Conservation (phyloP, 2,329 filamentous ascomycete genomes). For the Xylariomycetidae sp. region DNA sequence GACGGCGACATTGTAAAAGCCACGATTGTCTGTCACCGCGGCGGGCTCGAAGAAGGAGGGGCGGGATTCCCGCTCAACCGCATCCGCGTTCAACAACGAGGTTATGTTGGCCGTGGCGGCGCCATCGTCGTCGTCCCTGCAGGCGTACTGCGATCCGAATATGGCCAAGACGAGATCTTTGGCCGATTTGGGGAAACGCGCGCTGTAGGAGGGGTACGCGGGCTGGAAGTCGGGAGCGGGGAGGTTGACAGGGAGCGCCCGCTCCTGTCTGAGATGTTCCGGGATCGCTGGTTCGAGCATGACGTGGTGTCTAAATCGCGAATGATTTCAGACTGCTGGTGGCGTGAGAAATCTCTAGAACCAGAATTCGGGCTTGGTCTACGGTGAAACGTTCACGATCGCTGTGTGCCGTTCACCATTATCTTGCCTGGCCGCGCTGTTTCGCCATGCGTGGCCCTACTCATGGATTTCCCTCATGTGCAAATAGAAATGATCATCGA, state of each 20-base stretch:
- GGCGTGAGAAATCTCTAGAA: too few relatives aligned
- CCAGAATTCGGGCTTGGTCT: too few relatives aligned
- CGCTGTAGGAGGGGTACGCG: constrained; percentile 4
- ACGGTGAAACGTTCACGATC: too few relatives aligned
- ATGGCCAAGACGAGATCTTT: constrained; percentile 5
- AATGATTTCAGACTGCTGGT: too few relatives aligned
- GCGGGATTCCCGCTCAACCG: neutral
- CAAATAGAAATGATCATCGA: too few relatives aligned
- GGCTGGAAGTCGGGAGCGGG: neutral
- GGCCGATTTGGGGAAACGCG: constrained; percentile 2
- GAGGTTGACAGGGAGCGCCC: neutral
- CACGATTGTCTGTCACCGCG: constrained; percentile 26
- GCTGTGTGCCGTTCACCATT: too few relatives aligned
- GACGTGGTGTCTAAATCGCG: too few relatives aligned
- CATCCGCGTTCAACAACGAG: neutral
- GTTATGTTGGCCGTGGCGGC: neutral
- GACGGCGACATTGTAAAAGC: constrained; percentile 29
- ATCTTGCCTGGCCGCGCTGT: too few relatives aligned
- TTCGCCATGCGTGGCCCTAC: too few relatives aligned
- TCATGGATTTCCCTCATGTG: too few relatives aligned
- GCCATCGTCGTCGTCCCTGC: neutral
- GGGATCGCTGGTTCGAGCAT: constrained; percentile 4
- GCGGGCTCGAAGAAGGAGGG: constrained; percentile 26
- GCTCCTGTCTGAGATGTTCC: constrained; percentile 2
- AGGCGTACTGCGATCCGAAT: constrained; percentile 1